phyloP scores from a whole-genome alignment of 768 basidiomycete species.

The Calocybe indica region DNA sequence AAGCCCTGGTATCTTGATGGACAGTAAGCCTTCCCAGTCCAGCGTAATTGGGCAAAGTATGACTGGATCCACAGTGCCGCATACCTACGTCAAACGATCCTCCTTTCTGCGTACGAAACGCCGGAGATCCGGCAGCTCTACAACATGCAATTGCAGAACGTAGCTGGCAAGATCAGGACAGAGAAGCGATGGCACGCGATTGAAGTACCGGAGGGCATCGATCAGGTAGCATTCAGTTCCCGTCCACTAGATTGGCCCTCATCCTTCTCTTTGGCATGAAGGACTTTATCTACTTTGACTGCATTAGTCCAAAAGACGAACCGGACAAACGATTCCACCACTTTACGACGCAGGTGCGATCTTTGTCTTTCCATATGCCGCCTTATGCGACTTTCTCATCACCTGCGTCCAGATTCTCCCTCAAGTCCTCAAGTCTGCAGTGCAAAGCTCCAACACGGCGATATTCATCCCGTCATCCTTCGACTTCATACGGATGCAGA shows the following conservation, averaged over 20 bases:
- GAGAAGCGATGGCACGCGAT: conserved; percentile 69
- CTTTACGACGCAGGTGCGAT: conserved; percentile 75
- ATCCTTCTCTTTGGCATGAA: conserved; percentile 19
- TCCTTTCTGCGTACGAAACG: conserved; percentile 84
- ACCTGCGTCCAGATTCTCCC: conserved; percentile 65
- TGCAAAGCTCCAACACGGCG: conserved; percentile 83
- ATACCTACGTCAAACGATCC: conserved; percentile 85
- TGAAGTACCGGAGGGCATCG: conserved; percentile 75
- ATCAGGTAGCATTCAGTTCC: conserved; percentile 45
- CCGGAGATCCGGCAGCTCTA: conserved; percentile 83
- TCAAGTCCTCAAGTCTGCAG: conserved; percentile 81
- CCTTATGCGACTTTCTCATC: neutral
- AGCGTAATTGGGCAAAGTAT: too few species aligned
- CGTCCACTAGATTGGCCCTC: neutral
- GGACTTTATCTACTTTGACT: conserved; percentile 75
- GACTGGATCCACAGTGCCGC: conserved; percentile 46
- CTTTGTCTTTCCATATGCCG: neutral
- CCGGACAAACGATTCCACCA: conserved; percentile 81
- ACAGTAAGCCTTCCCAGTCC: conserved; percentile 51
- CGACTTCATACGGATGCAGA: conserved; percentile 90
- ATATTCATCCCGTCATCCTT: conserved; percentile 94
- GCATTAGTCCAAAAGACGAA: conserved; percentile 65
- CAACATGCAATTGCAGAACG: conserved; percentile 70
- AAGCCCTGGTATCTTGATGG: conserved; percentile 98
- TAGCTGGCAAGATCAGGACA: conserved; percentile 75